Evolutionary conservation across 495 filamentous ascomycete genomes (phyloP).

Genomic region (Penicillium psychrofluorescens): DNA sequence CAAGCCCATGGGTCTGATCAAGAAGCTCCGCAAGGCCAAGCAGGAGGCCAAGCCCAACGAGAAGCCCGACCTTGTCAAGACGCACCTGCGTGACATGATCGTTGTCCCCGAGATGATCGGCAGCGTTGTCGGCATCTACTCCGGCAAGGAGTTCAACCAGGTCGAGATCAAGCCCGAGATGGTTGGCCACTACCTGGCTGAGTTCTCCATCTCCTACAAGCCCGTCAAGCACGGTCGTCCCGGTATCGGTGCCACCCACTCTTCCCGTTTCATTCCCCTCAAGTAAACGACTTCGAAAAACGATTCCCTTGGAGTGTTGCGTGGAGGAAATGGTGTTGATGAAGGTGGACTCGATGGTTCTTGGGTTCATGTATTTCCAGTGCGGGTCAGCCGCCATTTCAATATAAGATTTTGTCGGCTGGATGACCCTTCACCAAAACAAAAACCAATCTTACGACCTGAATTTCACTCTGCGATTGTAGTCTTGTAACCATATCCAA

Average conservation of each 20-base stretch:
- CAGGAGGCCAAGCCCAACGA: constrained; percentile 99
- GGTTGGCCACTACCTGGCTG: constrained; percentile 98
- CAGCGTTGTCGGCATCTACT: constrained; percentile 96
- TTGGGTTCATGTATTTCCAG: constrained; percentile 41
- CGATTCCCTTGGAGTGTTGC: constrained; percentile 37
- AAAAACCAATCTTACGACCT: too few species aligned
- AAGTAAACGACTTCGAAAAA: constrained; percentile 64
- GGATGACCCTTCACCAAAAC: too few species aligned
- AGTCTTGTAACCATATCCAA: too few species aligned
- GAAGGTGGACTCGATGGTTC: too few species aligned
- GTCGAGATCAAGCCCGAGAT: constrained; percentile 99
- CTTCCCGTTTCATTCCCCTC: constrained; percentile 99
- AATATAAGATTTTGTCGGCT: constrained; percentile 44
- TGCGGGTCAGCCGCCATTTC: constrained; percentile 40
- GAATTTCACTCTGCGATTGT: too few species aligned
- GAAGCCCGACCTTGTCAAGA: constrained; percentile 99
- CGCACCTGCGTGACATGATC: constrained; percentile 98
- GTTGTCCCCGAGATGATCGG: constrained; percentile 99
- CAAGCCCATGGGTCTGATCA: constrained; percentile 99
- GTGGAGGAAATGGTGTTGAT: constrained; percentile 31
- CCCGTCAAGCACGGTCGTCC: constrained; percentile 99
- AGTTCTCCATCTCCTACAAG: constrained; percentile 99
- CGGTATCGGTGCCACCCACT: constrained; percentile 99
- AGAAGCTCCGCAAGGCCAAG: constrained; percentile 99
- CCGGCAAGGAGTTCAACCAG: constrained; percentile 99